A percentile compares a stretch with the other conserved stretches of the same genome.
These are phyloP conservation scores for Immersiella caudata DNA, from an alignment of 495 filamentous ascomycete genomes.

Conservation along the genomic window DNA sequence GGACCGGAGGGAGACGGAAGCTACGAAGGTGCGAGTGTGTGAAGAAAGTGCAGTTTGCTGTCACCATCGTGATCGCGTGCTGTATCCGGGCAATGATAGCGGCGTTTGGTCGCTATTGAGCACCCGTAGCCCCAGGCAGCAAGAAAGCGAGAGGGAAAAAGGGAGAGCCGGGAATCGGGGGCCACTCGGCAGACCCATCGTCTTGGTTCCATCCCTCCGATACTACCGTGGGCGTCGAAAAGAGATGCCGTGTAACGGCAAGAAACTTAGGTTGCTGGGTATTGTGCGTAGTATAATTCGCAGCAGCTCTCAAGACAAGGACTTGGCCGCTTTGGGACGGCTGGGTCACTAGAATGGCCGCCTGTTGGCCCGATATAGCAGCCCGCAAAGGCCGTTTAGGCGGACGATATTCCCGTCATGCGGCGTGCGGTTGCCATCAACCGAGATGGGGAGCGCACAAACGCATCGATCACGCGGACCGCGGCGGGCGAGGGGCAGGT, in stretches of 20 bases:
- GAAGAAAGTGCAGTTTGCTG: not conserved
- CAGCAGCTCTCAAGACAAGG: not conserved
- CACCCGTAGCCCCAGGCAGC: not conserved
- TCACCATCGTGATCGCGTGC: not conserved
- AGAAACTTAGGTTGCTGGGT: not conserved
- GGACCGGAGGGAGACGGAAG: not conserved
- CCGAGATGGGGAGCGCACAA: not conserved
- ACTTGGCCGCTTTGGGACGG: not conserved
- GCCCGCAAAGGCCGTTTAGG: not conserved
- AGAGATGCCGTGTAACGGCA: not conserved
- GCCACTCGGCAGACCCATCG: not conserved
- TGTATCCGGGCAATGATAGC: not conserved
- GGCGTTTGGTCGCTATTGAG: not conserved
- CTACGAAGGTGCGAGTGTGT: not conserved
- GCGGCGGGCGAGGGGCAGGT: not conserved
- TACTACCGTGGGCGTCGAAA: not conserved
- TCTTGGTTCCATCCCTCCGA: not conserved
- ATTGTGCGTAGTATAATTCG: not conserved
- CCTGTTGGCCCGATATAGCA: slow-evolving; percentile 5
- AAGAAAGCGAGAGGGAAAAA: not conserved
- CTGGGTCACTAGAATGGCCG: not conserved
- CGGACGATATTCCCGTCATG: not conserved
- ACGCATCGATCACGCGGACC: slow-evolving; percentile 3
- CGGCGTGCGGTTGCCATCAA: slow-evolving; percentile 8
- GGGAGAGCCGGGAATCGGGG: not conserved